Evolutionary conservation across 495 filamentous ascomycete genomes (phyloP).

Genomic region (Talaromyces adpressus): DNA sequence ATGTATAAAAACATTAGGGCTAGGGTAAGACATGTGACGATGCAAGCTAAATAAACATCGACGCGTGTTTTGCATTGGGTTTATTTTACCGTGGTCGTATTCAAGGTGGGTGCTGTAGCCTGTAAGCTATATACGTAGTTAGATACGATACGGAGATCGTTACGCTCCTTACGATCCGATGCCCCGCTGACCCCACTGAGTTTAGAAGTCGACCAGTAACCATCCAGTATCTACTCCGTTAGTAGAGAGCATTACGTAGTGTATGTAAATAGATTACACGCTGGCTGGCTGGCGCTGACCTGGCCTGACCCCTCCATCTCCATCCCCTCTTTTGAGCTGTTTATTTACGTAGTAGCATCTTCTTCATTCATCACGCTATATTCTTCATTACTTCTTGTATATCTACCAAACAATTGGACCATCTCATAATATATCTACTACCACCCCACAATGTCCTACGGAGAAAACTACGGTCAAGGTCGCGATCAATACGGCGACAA

Average conservation of each 20-base stretch:
- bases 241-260: not conserved
- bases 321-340: not conserved
- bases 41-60: not conserved
- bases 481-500: not conserved
- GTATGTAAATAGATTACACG: not conserved
- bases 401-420: not conserved
- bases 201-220: not conserved
- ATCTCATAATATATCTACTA: not conserved
- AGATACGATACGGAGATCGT: not conserved
- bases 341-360: not conserved
- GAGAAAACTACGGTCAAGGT: not conserved
- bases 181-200: not conserved
- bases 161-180: not conserved
- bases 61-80: not conserved
- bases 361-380: not conserved
- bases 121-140: not conserved
- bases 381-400: not conserved
- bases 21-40: not conserved
- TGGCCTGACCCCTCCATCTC: not conserved
- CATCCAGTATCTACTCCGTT: not conserved
- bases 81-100: not conserved
- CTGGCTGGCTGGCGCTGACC: not conserved
- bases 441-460: slow-evolving; percentile 5
- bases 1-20: no score
- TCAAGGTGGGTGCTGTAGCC: not conserved